Base-by-base conservation (phyloP, 2,329 filamentous ascomycete species). In the Ascosphaera apis region DNA sequence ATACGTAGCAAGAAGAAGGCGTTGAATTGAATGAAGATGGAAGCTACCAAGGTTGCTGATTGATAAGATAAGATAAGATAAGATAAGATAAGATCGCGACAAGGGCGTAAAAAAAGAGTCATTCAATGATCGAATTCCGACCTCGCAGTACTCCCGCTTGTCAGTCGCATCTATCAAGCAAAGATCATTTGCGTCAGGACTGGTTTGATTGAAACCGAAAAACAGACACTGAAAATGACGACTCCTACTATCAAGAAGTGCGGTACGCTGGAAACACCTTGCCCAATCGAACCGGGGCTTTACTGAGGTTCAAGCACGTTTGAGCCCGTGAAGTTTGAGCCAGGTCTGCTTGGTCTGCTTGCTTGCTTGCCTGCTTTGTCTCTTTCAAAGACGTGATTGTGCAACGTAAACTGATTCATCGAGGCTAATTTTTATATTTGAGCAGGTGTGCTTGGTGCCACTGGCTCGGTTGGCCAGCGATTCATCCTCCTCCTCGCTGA, bases 381-480 rank as follows among this genome's bases (percentile, higher is more conserved):
- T 25, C 21, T 25, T 25, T 25, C 21, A 11, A 25, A 5, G 11
- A 25, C 5, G 5, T 25, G 5, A 11, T 25, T 25, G 21, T 5
- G 6, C 11, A 6, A 5, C 11, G 11, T 25, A 6, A 6, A 5
- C 21, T 11, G 21, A 5, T 25, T 25, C 21, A 25, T 6, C 11
- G 11, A 25, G 11, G 11, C 21, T 25, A 25, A 25, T 25, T 25
- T 5, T 11, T 5, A 5, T 11, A 25, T 25, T 6, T 25, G n/a
- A 30, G 28, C 34, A 75, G 69, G 70, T 53, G 82, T 93, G 39
- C 70, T 93, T 38, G 84, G 86, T 47, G 81, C 77, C 57, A 95
- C 86, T 21, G 88, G 88, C 51, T 91, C 83, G 25, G 86, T 95
- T 11, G 86, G 86, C 47, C 83, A 92, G 60, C 75, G 88, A 49